These are phyloP conservation scores for Populus euphratica DNA, from an alignment of 345 rosid species.

Conservation along the genomic window DNA sequence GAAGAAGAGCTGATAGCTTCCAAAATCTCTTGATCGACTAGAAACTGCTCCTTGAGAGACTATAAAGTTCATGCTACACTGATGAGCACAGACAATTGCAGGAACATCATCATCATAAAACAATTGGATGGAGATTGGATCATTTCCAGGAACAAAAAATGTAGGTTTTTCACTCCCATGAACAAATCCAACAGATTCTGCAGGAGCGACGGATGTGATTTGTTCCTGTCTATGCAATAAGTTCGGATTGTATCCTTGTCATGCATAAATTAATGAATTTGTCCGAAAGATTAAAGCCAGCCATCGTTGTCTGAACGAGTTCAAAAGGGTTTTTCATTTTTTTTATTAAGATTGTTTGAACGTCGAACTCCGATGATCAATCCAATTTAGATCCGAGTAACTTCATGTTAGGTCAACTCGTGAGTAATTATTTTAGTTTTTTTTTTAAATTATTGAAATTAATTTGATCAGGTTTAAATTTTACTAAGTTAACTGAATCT, in stretches of 20 bases:
- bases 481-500: too few species aligned
- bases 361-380: too few species aligned
- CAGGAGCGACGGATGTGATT: slow-evolving; percentile 31
- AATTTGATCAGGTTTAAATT: too few species aligned
- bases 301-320: too few species aligned
- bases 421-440: too few species aligned
- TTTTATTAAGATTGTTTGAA: too few species aligned
- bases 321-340: too few species aligned
- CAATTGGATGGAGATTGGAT: slow-evolving; percentile 72
- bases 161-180: slow-evolving; percentile 87
- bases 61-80: background rate
- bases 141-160: slow-evolving; percentile 92
- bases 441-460: too few species aligned
- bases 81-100: slow-evolving; percentile 53
- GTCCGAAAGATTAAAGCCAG: too few species aligned
- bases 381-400: too few species aligned
- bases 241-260: slow-evolving; percentile 4
- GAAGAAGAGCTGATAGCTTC: background rate
- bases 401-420: too few species aligned
- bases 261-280: too few species aligned
- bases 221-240: slow-evolving; percentile 38
- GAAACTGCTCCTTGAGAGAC: background rate
- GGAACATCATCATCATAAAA: slow-evolving; percentile 68
- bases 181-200: slow-evolving; percentile 74
- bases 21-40: background rate